Base-by-base conservation (phyloP, 306 rosid species). In the Morella rubra region DNA sequence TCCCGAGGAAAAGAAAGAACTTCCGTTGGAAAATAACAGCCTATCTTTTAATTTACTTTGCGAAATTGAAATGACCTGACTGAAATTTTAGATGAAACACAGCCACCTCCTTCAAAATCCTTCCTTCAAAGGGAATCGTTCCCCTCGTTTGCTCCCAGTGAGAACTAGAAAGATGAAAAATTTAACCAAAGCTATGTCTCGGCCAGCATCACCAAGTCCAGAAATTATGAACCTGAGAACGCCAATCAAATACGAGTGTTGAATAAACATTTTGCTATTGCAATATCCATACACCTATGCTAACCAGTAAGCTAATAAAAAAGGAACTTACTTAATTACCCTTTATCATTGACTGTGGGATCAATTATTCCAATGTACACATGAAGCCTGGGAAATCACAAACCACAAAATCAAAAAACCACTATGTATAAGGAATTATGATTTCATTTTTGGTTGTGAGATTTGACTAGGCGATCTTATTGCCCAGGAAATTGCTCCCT, bases 131-230 rank as follows among this genome's bases (percentile, higher is more conserved):
- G n/a, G n/a, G n/a, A n/a, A n/a, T n/a, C n/a, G n/a, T n/a, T n/a
- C n/a, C n/a, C n/a, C n/a, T n/a, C n/a, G n/a, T n/a, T n/a, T n/a
- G n/a, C n/a, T n/a, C n/a, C n/a, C n/a, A n/a, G n/a, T n/a, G n/a
- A n/a, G n/a, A n/a, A n/a, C n/a, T n/a, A n/a, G n/a, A n/a, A n/a
- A n/a, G n/a, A n/a, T n/a, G n/a, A n/a, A n/a, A n/a, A n/a, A n/a
- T 67, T 85, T 79, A 90, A 49, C 97, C 97, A 44, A 79, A 95
- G 85, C 93, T 88, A 61, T n/a, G n/a, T n/a, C n/a, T n/a, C 99
- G 91, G 85, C 99, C 99, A 7, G 99, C 97, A 76, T 95, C 99
- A 70, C 99, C 99, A 61, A 95, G 91, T 50, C 99, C 99, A 73
- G 99, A 97, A 83, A 95, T 88, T 79, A 95, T 95, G 80, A 87